phyloP scores from a whole-genome alignment of 306 rosid genomes.

The Malus fusca region DNA sequence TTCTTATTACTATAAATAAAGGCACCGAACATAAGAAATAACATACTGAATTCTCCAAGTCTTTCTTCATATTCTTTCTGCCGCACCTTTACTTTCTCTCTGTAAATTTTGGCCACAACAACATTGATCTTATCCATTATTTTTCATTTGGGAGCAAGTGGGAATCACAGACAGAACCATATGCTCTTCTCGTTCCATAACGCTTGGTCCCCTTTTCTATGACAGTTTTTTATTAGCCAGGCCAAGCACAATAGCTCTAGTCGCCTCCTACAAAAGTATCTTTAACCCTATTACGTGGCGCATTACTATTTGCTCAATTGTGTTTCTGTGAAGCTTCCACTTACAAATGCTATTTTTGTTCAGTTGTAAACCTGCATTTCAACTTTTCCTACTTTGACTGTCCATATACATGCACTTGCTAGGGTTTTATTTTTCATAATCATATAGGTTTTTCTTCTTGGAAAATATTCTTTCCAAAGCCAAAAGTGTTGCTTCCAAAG shows the following conservation, averaged over 20 bases:
- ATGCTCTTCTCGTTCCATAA: slow-evolving; percentile 29
- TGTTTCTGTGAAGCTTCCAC: background rate
- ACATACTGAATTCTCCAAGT: too few relatives aligned
- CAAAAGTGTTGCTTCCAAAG: background rate
- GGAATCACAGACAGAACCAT: slow-evolving; percentile 38
- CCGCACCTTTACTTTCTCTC: too few relatives aligned
- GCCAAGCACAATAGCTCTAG: slow-evolving; percentile 11
- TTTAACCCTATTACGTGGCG: slow-evolving; percentile 17
- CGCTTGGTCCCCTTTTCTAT: slow-evolving; percentile 43
- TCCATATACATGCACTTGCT: background rate
- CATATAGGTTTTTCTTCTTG: background rate
- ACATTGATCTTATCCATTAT: slow-evolving; percentile 6
- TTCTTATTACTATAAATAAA: too few relatives aligned
- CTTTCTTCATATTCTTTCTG: too few relatives aligned
- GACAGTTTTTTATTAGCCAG: slow-evolving; percentile 33
- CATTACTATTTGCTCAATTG: background rate
- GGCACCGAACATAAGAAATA: too few relatives aligned
- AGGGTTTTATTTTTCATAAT: background rate
- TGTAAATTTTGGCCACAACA: too few relatives aligned
- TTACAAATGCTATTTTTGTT: background rate
- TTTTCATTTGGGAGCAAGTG: slow-evolving; percentile 15
- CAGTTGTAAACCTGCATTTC: background rate
- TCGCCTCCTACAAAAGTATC: slow-evolving; percentile 2
- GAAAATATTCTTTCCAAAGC: background rate
- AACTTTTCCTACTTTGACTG: background rate